Evolutionary conservation across 805 yeast species (phyloP), one percentile per base, ranked within the genome.

Genomic region (Pichia exigua): DNA sequence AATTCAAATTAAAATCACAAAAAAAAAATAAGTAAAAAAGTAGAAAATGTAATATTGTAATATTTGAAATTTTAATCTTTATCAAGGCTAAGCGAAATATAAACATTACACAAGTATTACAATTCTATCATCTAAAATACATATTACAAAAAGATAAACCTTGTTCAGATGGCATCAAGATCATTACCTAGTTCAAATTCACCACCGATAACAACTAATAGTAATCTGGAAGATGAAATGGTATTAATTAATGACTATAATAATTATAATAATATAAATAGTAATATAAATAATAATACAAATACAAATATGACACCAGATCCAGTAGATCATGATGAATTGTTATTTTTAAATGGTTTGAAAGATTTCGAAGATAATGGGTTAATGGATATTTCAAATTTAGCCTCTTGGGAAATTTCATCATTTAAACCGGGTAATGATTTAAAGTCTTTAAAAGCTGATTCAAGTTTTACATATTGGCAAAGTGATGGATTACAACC

Each of bases 401-500:
- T 85, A 20, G 98, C 95, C 0, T 75, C 83, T 24, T 94, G 97
- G 97, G 76, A 81, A 39, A 81, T 88, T 0, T 86, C 96, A 1
- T 85, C 96, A 0, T 69, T 51, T 60, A 92, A 91, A 60, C 76
- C 76, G 11, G 94, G 89, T 0, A 82, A 73, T 59, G 94, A 94
- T 0, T 74, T 88, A 21, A 70, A 70, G n/a, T 83, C 83, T 59
- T 72, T 92, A 8, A 70, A 94, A 30, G 87, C 87, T 48, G 90
- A 85, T 59, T 74, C 82, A 4, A 86, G 92, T 0, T 73, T 76
- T 28, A 69, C 82, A 1, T 92, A 74, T 65, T 94, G 99, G 99
- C 99, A 94, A 66, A 85, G 95, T 44, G 99, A 94, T 63, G 99
- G 97, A 0, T 74, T 77, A 13, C 88, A 85, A 59, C 99, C 98